A percentile compares a stretch with the other conserved stretches of the same genome.
These are phyloP conservation scores for Moniliophthora roreri DNA, from an alignment of 1,284 basidiomycete species.

Conservation along the genomic window DNA sequence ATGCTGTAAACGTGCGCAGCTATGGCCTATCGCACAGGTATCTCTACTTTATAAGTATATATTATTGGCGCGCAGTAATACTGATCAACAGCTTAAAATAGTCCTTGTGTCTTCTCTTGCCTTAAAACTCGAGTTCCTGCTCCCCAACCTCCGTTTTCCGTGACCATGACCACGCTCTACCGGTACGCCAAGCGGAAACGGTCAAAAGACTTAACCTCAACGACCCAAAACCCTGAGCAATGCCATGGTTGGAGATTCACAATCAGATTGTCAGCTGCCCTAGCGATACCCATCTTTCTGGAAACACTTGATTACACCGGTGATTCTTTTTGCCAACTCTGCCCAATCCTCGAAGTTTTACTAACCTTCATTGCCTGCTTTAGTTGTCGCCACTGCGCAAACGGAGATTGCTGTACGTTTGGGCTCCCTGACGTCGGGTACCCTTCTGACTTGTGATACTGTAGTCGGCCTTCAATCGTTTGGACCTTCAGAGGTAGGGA, in stretches of 20 bases:
- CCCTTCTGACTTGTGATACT: not conserved
- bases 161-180: too few species aligned
- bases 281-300: slow-evolving; percentile 27
- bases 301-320: slow-evolving; percentile 43
- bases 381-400: slow-evolving; percentile 56
- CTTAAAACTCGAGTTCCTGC: too few species aligned
- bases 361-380: not conserved
- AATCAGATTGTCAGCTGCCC: slow-evolving; percentile 23
- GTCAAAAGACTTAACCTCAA: not conserved
- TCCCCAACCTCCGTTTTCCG: too few species aligned
- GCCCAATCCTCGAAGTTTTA: not conserved
- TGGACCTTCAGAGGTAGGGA: slow-evolving; percentile 48
- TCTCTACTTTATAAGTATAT: too few species aligned
- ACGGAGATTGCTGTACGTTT: slow-evolving; percentile 43
- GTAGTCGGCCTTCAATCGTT: slow-evolving; percentile 43
- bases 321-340: slow-evolving; percentile 13
- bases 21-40: too few species aligned
- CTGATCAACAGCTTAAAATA: too few species aligned
- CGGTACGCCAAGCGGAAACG: not conserved
- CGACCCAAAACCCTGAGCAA: not conserved
- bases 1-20: too few species aligned
- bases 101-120: too few species aligned
- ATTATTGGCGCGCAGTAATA: too few species aligned
- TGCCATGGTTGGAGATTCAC: slow-evolving; percentile 7
- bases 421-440: not conserved